Evolutionary conservation across 31 red algal genomes (phyloP).

Genomic region (Asparagopsis taxiformis): DNA sequence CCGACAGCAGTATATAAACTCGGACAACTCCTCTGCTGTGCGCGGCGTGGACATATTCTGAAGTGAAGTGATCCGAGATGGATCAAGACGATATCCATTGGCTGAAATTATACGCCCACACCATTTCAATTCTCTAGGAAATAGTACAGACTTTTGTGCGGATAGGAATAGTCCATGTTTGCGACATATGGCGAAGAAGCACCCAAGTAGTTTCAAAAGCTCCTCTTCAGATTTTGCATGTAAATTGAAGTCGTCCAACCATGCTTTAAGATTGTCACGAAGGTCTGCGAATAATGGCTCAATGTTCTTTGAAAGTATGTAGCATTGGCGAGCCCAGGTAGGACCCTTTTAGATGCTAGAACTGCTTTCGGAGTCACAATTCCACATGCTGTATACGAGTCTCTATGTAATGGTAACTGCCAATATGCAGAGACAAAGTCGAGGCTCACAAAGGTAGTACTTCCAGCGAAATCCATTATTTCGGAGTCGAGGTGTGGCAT

Average conservation of each 20-base stretch:
- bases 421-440: conserved; percentile 36
- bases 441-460: conserved; percentile 15
- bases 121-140: conserved; percentile 13
- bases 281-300: conserved; percentile 6
- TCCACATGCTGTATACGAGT: conserved; percentile 5
- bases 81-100: conserved; percentile 15
- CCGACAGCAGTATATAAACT: conserved; percentile 18
- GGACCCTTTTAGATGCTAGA: neutral
- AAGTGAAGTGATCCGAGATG: neutral
- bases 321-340: conserved; percentile 10
- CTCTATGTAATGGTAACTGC: conserved; percentile 19
- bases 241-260: conserved; percentile 35
- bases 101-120: conserved; percentile 35
- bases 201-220: conserved; percentile 1
- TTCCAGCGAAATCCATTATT: conserved; percentile 12
- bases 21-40: conserved; percentile 7
- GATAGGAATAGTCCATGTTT: conserved; percentile 9
- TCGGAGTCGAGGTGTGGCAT: conserved; percentile 30
- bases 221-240: conserved; percentile 9
- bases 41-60: neutral
- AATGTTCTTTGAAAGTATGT: conserved; percentile 5
- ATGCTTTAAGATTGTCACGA: conserved; percentile 3
- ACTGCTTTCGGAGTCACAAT: neutral
- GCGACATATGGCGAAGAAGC: conserved; percentile 28
- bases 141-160: conserved; percentile 20